Base-by-base conservation (phyloP, 441 rosid genomes). In the Viola pubescens region DNA sequence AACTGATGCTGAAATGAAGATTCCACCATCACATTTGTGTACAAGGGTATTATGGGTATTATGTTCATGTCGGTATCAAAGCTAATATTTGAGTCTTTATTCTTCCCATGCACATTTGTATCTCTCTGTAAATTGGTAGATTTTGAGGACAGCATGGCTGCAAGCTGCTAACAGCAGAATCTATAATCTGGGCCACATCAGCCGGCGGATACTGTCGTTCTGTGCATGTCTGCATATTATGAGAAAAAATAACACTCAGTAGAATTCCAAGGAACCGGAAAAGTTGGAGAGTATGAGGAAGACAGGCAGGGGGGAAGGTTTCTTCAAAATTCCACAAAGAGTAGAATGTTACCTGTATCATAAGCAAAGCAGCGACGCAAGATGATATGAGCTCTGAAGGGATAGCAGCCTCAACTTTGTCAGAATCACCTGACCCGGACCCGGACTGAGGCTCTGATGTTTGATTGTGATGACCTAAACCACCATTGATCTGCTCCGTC, bases 11-110 rank as follows among this genome's bases (percentile, higher is more conserved):
- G 38, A 10, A 39, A 16, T 9, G 39, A 14, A 7, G 16, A 62
- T 48, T 56, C 56, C 26, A 42, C 4, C 40, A 52, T 47, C 16
- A 44, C 34, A 26, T 26, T 26, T 72, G 70, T 70, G 16, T 64
- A 70, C 66, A 68, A 41, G 34, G 49, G 26, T 16, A 6, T 45
- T 59, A 9, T 4, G 37, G 45, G n/a, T 53, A 54, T 52, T 56
- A 61, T 26, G 55, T 65, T 80, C 73, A 88, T 4, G 96, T 84
- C 3, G 98, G 99, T 62, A 95, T 81, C 3, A 91, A 77, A 50
- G 97, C 87, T 66, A 95, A 62, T 68, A 95, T 87, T 74, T 95
- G 98, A 42, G 89, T 89, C 87, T 87, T 91, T 75, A 95, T 86
- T 68, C 81, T 84, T 56, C 99, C 98, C 99, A 95, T 89, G 64